Evolutionary conservation across 495 filamentous ascomycete species (phyloP).

Genomic region (Parathielavia hyrcaniae): DNA sequence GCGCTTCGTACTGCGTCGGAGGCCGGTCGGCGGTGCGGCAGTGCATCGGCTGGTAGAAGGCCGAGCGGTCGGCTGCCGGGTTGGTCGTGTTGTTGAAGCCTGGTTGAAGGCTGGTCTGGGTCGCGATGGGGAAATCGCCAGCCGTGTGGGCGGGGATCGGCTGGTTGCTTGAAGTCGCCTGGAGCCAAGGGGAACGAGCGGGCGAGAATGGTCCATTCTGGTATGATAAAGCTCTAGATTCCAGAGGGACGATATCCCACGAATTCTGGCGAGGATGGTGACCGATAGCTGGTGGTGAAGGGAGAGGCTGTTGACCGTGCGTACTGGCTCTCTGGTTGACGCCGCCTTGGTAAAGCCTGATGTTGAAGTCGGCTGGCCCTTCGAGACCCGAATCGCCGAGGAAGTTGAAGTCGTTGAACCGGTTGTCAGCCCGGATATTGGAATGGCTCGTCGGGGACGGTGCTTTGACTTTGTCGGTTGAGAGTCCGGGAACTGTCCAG

Average conservation of each 20-base stretch:
- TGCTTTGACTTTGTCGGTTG: background rate
- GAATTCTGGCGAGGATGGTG: no score
- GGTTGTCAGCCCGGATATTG: background rate
- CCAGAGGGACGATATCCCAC: no score
- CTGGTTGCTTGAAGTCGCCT: no score
- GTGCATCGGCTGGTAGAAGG: slow-evolving; percentile 23
- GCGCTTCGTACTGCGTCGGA: background rate
- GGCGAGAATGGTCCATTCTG: no score
- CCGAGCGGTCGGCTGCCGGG: background rate
- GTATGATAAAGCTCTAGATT: no score
- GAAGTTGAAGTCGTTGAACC: background rate
- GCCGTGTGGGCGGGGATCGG: no score
- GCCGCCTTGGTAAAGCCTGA: background rate
- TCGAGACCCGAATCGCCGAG: no score
- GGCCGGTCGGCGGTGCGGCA: background rate
- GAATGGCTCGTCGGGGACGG: background rate
- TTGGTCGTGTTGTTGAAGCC: background rate
- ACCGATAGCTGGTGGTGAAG: no score
- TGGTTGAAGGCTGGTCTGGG: no score
- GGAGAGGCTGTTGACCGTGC: no score
- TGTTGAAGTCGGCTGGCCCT: background rate
- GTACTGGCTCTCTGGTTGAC: background rate
- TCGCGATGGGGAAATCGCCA: no score
- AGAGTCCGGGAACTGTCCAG: background rate
- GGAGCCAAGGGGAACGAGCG: no score